Conservation (phyloP, 2,329 filamentous ascomycete genomes). For the Colletotrichum euphorbiae region DNA sequence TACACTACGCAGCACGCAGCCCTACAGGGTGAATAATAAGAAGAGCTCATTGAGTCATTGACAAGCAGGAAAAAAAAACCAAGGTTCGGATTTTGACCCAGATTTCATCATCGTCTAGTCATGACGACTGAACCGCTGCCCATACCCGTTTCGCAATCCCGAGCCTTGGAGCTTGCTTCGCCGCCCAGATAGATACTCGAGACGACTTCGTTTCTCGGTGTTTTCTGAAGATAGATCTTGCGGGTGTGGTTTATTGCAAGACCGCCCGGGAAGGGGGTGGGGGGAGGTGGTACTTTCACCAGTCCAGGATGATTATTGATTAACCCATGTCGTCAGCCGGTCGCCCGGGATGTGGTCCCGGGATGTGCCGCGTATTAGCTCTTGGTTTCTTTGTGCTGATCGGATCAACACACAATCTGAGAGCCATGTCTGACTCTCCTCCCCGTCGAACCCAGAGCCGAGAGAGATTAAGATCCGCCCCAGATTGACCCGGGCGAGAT, state of each 20-base stretch:
- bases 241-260: background rate
- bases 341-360: too few relatives aligned
- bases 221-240: background rate
- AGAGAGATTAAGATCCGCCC: too few relatives aligned
- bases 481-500: background rate
- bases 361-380: too few relatives aligned
- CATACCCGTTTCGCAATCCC: slow-evolving; percentile 11
- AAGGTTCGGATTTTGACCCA: slow-evolving; percentile 9
- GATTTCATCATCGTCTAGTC: background rate
- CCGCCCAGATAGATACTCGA: slow-evolving; percentile 10
- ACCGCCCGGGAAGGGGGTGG: too few relatives aligned
- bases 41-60: background rate
- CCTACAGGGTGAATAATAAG: slow-evolving; percentile 1
- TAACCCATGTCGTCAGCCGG: background rate
- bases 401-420: too few relatives aligned
- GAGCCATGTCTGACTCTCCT: too few relatives aligned
- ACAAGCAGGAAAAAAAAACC: slow-evolving; percentile 2
- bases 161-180: background rate
- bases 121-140: background rate
- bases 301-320: background rate
- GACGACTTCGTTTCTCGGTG: background rate
- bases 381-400: too few relatives aligned
- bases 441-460: background rate
- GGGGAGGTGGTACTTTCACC: too few relatives aligned
- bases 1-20: slow-evolving; percentile 12